A percentile compares a stretch with the other conserved stretches of the same genome.
phyloP scores from a whole-genome alignment of 495 filamentous ascomycete species.

The Staphylotrichum tortipilum region DNA sequence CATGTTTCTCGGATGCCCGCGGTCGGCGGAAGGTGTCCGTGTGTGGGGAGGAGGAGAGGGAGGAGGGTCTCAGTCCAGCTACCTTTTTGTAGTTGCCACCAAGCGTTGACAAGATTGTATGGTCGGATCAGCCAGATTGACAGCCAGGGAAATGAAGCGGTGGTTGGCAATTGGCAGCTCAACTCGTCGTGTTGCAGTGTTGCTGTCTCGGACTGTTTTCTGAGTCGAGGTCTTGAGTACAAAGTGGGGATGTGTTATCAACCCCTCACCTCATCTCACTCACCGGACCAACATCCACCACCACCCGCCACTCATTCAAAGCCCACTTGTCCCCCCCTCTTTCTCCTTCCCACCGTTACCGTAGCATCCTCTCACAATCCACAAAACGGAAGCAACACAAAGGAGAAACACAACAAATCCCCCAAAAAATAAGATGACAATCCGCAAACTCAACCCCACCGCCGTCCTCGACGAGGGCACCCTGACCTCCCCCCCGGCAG shows the following conservation, averaged over 20 bases:
- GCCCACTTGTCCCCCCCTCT: not conserved
- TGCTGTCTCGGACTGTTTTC: not conserved
- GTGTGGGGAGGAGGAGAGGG: not conserved
- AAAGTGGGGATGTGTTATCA: not conserved
- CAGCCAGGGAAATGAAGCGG: not conserved
- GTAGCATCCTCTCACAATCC: not conserved
- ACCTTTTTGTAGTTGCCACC: not conserved
- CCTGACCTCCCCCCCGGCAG: slow-evolving; percentile 21
- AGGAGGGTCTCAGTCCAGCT: too few relatives aligned
- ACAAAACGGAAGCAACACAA: not conserved
- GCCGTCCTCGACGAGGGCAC: not conserved
- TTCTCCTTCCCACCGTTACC: not conserved
- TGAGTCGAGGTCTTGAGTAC: not conserved
- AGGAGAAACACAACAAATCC: not conserved
- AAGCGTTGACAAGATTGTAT: not conserved
- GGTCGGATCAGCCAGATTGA: slow-evolving; percentile 1
- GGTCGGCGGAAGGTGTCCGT: too few relatives aligned
- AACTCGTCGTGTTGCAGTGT: not conserved
- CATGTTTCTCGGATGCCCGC: not conserved
- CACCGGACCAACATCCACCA: not conserved
- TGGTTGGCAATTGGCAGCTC: not conserved
- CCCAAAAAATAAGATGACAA: not conserved
- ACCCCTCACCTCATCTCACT: not conserved
- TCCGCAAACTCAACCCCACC: not conserved
- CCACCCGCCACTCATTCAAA: not conserved